phyloP scores from a whole-genome alignment of 768 basidiomycete species.

The Lactarius indigo region DNA sequence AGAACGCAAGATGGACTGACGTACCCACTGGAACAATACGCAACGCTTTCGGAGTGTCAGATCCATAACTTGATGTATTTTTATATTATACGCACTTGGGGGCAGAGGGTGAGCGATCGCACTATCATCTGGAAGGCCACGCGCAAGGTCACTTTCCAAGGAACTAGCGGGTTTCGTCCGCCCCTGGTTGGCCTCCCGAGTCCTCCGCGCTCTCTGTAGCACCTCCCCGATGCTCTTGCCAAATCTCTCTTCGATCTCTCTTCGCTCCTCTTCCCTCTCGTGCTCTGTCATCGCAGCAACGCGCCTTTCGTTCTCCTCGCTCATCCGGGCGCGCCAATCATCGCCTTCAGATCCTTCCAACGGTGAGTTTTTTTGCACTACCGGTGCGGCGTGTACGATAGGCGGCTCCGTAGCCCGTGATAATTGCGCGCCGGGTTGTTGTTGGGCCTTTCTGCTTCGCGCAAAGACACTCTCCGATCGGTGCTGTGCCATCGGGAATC shows the following conservation, averaged over 20 bases:
- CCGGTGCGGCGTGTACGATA: constrained; percentile 21
- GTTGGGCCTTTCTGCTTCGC: constrained; percentile 31
- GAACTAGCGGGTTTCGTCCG: constrained; percentile 1
- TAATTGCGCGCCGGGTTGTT: constrained; percentile 22
- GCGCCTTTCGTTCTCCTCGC: constrained; percentile 58
- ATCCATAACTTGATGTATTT: neutral
- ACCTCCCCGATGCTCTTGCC: constrained; percentile 63
- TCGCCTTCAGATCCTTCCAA: constrained; percentile 11
- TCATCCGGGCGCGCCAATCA: constrained; percentile 54
- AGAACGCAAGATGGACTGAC: neutral
- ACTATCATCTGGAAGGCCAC: neutral
- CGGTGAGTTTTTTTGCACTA: constrained; percentile 3
- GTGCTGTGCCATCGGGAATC: constrained; percentile 41
- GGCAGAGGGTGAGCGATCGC: neutral
- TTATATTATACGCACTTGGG: constrained; percentile 4
- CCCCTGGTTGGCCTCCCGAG: constrained; percentile 38
- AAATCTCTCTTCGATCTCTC: constrained; percentile 67
- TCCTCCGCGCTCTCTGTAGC: constrained; percentile 50
- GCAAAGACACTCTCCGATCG: constrained; percentile 41
- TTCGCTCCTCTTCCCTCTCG: constrained; percentile 62
- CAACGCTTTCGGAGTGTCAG: constrained; percentile 1
- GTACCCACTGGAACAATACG: constrained; percentile 3
- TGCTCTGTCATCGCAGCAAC: constrained; percentile 68
- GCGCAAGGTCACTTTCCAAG: neutral
- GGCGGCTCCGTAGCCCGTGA: constrained; percentile 27